Evolutionary conservation across 176 grass and related monocot species (phyloP).

Genomic region (Carex kokanica): DNA sequence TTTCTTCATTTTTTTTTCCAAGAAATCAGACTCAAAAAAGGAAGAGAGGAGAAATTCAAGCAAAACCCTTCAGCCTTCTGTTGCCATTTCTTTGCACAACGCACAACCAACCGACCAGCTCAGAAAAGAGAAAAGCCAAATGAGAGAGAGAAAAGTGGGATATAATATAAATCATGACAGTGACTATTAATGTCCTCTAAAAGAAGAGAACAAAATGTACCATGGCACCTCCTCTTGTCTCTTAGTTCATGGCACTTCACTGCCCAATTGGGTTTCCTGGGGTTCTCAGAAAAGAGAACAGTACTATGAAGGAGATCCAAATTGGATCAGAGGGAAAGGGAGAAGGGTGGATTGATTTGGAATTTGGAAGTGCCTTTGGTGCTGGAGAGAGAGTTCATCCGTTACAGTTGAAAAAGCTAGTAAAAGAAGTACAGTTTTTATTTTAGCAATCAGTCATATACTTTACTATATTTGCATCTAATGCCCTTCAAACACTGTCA

Average conservation of each 20-base stretch:
- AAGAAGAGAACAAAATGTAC: constrained; percentile 42
- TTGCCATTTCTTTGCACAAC: neutral
- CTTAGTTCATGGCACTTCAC: constrained; percentile 23
- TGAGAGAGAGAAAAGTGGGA: neutral
- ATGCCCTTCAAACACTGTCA: constrained; percentile 2
- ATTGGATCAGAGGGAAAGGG: neutral
- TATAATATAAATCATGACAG: constrained; percentile 37
- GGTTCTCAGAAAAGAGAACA: neutral
- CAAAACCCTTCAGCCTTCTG: neutral
- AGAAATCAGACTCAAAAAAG: neutral
- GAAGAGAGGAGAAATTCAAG: neutral
- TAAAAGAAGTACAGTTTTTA: constrained; percentile 5
- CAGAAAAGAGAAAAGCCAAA: constrained; percentile 11
- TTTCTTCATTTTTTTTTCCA: constrained; percentile 55
- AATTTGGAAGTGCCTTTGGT: neutral
- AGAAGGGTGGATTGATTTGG: neutral
- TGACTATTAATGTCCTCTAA: constrained; percentile 36
- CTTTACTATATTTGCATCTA: constrained; percentile 2
- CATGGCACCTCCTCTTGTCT: constrained; percentile 44
- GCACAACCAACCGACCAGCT: neutral
- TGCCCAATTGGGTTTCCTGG: constrained; percentile 9
- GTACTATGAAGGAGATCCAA: neutral
- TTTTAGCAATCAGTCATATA: constrained; percentile 6
- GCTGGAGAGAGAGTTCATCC: constrained; percentile 6
- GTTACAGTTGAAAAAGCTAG: constrained; percentile 21